Base-by-base conservation (phyloP, 2,329 filamentous ascomycete genomes). In the Cordyceps farinosa region DNA sequence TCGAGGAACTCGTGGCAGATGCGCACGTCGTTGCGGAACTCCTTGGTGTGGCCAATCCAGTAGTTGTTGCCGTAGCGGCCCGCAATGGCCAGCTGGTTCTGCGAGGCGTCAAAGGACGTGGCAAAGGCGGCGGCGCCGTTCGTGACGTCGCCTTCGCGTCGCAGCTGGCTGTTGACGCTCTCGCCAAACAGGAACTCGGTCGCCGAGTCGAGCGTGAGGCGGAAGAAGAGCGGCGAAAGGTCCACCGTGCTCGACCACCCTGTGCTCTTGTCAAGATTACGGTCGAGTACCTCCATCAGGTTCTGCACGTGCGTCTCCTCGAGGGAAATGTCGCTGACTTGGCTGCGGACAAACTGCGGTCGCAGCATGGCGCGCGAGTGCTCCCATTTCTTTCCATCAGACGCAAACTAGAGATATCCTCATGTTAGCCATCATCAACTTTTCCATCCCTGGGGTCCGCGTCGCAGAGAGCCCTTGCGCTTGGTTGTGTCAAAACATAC, bases 1-100 rank as follows among this genome's bases (percentile, higher is more conserved):
- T 85, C 81, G n/a, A 90, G 82, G 70, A 91, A 92, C 9, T 81
- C 74, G 70, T 92, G 85, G 73, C 91, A 83, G n/a, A 81, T 76
- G 36, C 82, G 80, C 57, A 90, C 87, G 8, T 88, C 84, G 62
- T 85, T 82, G 65, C 78, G 79, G 72, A 91, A 91, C 2, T 84
- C 82, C 55, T 84, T 77, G 1, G 86, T 74, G 34, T 77, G 74
- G 13, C 79, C 71, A 3, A 82, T 66, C 77, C 79, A 82, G 69
- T 80, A 80, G 56, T 77, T 69, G 51, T 75, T 75, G 5, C 74
- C 75, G 7, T 80, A 66, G 1, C 76, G 74, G 13, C 74, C 86
- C 68, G 90, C 90, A 17, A 80, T 75, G 63, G 78, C 72, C 78
- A 71, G 77, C 78, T 58, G 77, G 77, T 70, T 81, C 76, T 70